Evolutionary conservation across 192 early-diverging fungal genomes (phyloP), one percentile per base, ranked within the genome.

Genomic region (Coemansia sp.): DNA sequence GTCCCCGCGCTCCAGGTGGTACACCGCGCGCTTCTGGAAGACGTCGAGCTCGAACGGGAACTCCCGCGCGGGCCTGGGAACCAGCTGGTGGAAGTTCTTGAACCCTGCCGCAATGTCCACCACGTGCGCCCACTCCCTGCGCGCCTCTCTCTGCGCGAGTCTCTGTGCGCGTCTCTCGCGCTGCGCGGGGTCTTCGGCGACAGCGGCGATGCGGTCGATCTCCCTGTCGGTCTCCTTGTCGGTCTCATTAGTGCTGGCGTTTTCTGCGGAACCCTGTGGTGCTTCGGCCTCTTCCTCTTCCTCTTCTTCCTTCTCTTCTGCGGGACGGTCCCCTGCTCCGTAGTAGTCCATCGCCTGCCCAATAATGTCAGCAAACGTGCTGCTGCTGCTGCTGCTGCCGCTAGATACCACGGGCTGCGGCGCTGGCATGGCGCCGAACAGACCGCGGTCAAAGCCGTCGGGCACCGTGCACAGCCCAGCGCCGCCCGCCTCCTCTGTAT

Each of bases 21-120:
- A 97, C 4, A 99, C 92, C 0, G 98, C 98, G 45, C 90, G 89
- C 75, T 97, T 98, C 75, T 99, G 98, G 77, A 99, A 99, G 25
- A 90, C 87, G 72, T 99, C 96, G 25, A 99, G 87, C 77, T 98
- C 95, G 64, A 98, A 99, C 6, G 93, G 91, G 71, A 90, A 99
- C 77, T 90, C 71, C 68, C 88, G 87, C 6, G 95, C 97, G 79
- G 95, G 86, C 61, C 94, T 89, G 1, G 97, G 97, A 1, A 98
- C 94, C 8, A 93, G 75, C 32, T 93, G 90, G 67, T 94, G 81
- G 64, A 99, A 99, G 69, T 99, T 90, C 20, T 89, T 86, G 69
- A 99, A 95, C 7, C 86, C 87, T n/a, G 87, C 84, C 40, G 91
- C 90, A 17, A 95, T 88, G 71, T 97, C 91, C 14, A 99, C 88